Base-by-base conservation (phyloP, 352 stramenopile genomes). In the Phytophthora hybrid region DNA sequence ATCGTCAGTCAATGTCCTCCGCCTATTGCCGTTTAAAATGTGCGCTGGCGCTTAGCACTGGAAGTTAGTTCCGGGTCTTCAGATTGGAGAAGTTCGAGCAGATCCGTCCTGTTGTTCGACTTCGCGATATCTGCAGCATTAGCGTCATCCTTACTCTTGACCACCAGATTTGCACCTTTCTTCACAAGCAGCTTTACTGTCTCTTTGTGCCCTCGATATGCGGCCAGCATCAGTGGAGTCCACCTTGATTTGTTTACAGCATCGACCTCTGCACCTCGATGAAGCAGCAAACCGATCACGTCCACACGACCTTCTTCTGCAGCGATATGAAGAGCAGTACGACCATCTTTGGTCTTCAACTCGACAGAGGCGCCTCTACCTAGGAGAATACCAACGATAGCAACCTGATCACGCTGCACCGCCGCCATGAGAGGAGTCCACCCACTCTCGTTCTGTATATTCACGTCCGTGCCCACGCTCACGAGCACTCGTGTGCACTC, bases 351-450 rank as follows among this genome's bases (percentile, higher is more conserved):
- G 5, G 37, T 59, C n/a, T 46, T 55, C 18, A 41, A 37, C 4
- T 21, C 34, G 8, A 66, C 14, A 21, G 37, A 47, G 9, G 37
- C 68, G 6, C 29, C 23, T 14, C 59, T 71, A 26, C 21, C 13
- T n/a, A 75, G 23, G 18, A 71, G 52, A 26, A 66, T 18, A 0
- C 29, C 18, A 14, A 63, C 31, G 19, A 71, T 49, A 1, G 55
- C 32, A 6, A 75, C 49, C 10, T 58, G 10, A 14, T 66, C 51
- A 18, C 68, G 47, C 21, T 63, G 46, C 21, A 46, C 23, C 21
- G 68, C 61, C 9, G 47, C 46, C 61, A 75, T 75, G 4, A 66
- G 39, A 11, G 68, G 56, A n/a, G 61, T 75, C 61, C 62, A 66
- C 10, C 39, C 55, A 47, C 32, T 52, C 0, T 37, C 13, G 29